These are phyloP conservation scores for Thraustotheca clavata DNA, from an alignment of 352 stramenopile genomes.

Conservation along the genomic window DNA sequence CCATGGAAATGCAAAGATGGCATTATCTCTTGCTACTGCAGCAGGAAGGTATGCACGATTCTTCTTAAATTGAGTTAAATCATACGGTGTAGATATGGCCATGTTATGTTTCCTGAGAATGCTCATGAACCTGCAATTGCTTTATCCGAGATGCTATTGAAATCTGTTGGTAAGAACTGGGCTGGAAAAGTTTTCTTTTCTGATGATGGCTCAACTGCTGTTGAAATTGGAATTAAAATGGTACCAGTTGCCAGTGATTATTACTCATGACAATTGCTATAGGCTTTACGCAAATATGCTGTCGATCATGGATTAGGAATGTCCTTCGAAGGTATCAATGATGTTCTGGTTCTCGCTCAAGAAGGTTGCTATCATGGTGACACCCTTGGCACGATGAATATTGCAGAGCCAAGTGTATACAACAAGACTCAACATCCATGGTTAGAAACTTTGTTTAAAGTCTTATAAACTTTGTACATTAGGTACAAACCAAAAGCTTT, in stretches of 20 bases:
- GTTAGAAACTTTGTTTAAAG: constrained; percentile 15
- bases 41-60: constrained; percentile 38
- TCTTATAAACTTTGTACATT: background rate
- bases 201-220: constrained; percentile 85
- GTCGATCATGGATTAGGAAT: constrained; percentile 44
- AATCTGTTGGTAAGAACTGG: constrained; percentile 71
- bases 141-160: constrained; percentile 67
- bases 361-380: constrained; percentile 89
- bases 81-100: constrained; percentile 47
- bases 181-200: constrained; percentile 87
- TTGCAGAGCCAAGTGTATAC: constrained; percentile 85
- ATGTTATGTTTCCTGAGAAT: constrained; percentile 90
- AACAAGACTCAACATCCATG: constrained; percentile 89
- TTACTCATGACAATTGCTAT: background rate
- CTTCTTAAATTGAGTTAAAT: background rate
- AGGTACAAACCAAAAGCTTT: constrained; percentile 68
- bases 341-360: constrained; percentile 76
- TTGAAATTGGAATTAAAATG: constrained; percentile 91
- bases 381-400: constrained; percentile 87
- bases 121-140: constrained; percentile 79
- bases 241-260: constrained; percentile 1
- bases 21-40: constrained; percentile 78
- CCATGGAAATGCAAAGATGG: constrained; percentile 84
- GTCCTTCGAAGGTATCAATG: constrained; percentile 25
- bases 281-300: constrained; percentile 74